Evolutionary conservation across 495 filamentous ascomycete genomes (phyloP).

Genomic region (Cercophora scortea): DNA sequence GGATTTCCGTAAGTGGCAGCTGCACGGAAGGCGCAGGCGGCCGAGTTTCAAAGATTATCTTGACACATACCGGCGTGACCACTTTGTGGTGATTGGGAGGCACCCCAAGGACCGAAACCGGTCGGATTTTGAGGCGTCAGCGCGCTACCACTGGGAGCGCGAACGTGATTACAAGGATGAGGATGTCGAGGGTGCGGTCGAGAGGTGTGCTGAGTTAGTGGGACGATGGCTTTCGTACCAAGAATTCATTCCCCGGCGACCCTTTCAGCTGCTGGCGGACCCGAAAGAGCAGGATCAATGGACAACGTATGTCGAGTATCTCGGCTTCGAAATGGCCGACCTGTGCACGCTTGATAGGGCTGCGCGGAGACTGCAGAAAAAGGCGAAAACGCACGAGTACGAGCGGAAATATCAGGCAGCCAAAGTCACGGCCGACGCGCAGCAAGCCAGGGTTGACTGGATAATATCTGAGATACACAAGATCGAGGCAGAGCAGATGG

Average conservation of each 20-base stretch:
- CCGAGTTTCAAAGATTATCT: neutral
- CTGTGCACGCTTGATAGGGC: neutral
- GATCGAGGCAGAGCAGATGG: neutral
- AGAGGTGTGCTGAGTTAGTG: neutral
- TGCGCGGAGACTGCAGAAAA: neutral
- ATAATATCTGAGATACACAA: neutral
- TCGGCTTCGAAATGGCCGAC: neutral
- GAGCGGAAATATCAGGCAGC: neutral
- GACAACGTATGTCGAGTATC: conserved; percentile 3
- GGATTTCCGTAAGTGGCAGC: conserved; percentile 1
- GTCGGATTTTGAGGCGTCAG: neutral
- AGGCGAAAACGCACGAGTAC: neutral
- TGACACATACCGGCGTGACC: neutral
- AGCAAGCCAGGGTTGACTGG: neutral
- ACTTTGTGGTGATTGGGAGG: neutral
- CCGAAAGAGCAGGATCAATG: conserved; percentile 1
- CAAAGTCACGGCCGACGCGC: neutral
- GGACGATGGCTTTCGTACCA: neutral
- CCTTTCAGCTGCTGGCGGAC: conserved; percentile 2
- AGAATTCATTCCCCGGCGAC: neutral
- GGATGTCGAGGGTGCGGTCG: neutral
- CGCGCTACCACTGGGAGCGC: neutral
- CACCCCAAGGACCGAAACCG: neutral
- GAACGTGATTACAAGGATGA: neutral
- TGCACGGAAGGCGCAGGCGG: neutral